Base-by-base conservation (phyloP, 371 early-diverging fungal species). In the Mortierella sp. region DNA sequence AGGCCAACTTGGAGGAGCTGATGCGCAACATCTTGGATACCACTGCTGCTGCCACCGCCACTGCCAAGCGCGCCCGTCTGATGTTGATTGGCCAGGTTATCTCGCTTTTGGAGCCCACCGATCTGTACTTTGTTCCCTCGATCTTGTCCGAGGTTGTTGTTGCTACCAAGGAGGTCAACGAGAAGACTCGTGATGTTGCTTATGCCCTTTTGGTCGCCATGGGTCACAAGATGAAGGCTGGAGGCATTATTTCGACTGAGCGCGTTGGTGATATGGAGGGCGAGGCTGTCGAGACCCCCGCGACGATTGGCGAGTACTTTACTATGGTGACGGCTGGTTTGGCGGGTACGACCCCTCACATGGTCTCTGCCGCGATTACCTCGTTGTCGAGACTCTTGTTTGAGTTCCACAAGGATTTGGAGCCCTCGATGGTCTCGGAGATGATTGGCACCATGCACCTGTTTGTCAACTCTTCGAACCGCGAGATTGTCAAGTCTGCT, bases 301-400 rank as follows among this genome's bases (percentile, higher is more conserved):
- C 93, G 8, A 86, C 71, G 22, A 86, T 93, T 41, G 68, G 85
- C 66, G 93, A 93, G 71, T 93, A 88, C 73, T 93, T 96, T 74
- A 92, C 92, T 58, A 98, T 98, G 97, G 93, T 97, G 4, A 89
- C 93, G 1, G 99, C 99, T 47, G 99, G 99, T 87, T 89, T 99
- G 76, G 97, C 96, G 1, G 98, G 96, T 45, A 90, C 92, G 29
- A 95, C 97, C 4, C 92, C 97, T 4, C 92, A 94, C 74, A 97
- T 99, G 97, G 95, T 97, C 61, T 92, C 94, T 71, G 99, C 99
- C 2, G 92, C 98, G 4, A 93, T 98, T 34, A 91, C 94, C 0
- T 90, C 94, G 5, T 82, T 98, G 44, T 93, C 96, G 10, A 90
- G 98, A 26, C 87, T 97, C 47, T 86, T 98, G 73, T 98, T 96